Evolutionary conservation across 2,329 filamentous ascomycete genomes (phyloP).

Genomic region (Graphiopsis chlorocephala): DNA sequence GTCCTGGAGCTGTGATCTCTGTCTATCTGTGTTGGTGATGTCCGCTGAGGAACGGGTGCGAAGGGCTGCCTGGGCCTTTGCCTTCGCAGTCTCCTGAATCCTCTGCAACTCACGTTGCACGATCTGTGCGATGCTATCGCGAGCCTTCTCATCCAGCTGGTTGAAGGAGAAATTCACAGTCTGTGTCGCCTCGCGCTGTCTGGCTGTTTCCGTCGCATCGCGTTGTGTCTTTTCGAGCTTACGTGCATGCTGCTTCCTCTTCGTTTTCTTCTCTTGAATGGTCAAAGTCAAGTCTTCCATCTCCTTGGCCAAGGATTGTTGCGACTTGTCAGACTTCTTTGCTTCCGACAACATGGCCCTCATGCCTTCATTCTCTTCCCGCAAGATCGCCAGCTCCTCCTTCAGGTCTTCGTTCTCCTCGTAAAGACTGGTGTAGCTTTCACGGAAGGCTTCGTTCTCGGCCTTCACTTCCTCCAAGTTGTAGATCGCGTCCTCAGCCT

Average conservation of each 20-base stretch:
- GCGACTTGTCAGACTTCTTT: constrained; percentile 16
- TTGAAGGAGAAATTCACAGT: constrained; percentile 10
- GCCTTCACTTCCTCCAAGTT: constrained; percentile 51
- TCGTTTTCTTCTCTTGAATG: constrained; percentile 18
- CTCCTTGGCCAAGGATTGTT: constrained; percentile 10
- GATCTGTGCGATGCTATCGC: constrained; percentile 16
- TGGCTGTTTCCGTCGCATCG: neutral
- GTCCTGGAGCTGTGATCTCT: neutral
- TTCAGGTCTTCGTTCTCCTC: constrained; percentile 78
- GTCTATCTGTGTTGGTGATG: neutral
- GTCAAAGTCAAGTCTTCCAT: constrained; percentile 30
- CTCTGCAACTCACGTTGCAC: constrained; percentile 14
- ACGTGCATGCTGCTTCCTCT: neutral
- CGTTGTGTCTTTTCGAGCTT: neutral
- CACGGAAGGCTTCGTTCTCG: constrained; percentile 56
- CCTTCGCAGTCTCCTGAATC: constrained; percentile 8
- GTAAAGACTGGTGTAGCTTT: constrained; percentile 55
- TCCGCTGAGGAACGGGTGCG: neutral
- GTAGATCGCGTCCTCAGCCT: constrained; percentile 59
- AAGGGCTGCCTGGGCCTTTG: neutral
- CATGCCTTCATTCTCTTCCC: constrained; percentile 41
- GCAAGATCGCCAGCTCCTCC: constrained; percentile 38
- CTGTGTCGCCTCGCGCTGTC: constrained; percentile 10
- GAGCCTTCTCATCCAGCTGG: constrained; percentile 14
- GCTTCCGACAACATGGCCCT: constrained; percentile 38